phyloP scores from a whole-genome alignment of 768 basidiomycete species.

The Strobilomyces echinocephalus region DNA sequence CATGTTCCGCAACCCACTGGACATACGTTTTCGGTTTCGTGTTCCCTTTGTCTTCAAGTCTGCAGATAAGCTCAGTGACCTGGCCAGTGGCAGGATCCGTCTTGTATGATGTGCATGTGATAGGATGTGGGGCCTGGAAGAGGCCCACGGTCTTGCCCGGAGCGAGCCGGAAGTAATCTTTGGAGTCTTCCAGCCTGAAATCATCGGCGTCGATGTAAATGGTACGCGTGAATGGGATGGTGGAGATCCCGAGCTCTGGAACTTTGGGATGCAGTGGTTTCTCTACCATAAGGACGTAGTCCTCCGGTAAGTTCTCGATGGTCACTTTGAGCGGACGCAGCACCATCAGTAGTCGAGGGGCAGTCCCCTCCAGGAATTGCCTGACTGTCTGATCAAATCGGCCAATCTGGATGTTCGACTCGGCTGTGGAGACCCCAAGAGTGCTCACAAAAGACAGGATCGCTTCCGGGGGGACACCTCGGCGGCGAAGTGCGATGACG shows the following conservation, averaged over 20 bases:
- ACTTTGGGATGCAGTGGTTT: slow-evolving; percentile 95
- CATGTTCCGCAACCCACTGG: slow-evolving; percentile 93
- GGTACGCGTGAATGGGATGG: slow-evolving; percentile 79
- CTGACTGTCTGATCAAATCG: slow-evolving; percentile 91
- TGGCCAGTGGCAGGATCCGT: slow-evolving; percentile 66
- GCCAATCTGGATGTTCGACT: slow-evolving; percentile 76
- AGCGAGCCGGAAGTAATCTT: slow-evolving; percentile 95
- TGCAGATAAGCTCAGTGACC: slow-evolving; percentile 75
- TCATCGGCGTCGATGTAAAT: slow-evolving; percentile 93
- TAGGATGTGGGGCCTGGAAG: slow-evolving; percentile 87
- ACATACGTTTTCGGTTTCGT: slow-evolving; percentile 92
- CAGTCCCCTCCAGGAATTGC: slow-evolving; percentile 83
- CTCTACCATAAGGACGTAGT: slow-evolving; percentile 76
- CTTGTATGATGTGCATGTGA: slow-evolving; percentile 89
- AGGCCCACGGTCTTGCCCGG: slow-evolving; percentile 97
- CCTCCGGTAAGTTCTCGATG: slow-evolving; percentile 86
- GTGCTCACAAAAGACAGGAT: slow-evolving; percentile 89
- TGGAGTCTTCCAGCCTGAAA: slow-evolving; percentile 86
- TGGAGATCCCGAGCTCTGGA: slow-evolving; percentile 76
- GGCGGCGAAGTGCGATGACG: slow-evolving; percentile 88
- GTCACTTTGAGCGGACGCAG: slow-evolving; percentile 85
- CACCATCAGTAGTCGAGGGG: slow-evolving; percentile 88
- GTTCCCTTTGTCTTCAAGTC: slow-evolving; percentile 64
- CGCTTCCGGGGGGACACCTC: slow-evolving; percentile 95
- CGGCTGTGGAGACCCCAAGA: slow-evolving; percentile 87